Base-by-base conservation (phyloP, 1,284 basidiomycete species). In the Apiotrichum veenhuisii region DNA sequence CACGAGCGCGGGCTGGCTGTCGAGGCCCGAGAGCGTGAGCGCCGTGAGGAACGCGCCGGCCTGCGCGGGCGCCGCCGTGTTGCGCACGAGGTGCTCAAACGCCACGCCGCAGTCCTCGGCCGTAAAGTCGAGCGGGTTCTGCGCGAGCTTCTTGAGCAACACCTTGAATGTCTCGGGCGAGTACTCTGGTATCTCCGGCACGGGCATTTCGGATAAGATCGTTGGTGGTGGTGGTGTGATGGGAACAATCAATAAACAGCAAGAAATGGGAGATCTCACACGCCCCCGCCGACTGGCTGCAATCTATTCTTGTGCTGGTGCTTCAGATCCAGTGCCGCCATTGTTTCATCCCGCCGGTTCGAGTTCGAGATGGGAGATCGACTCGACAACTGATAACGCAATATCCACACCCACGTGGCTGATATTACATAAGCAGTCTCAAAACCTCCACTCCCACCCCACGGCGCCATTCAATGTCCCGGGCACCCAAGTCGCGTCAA, bases 11-110 rank as follows among this genome's bases (percentile, higher is more conserved):
- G 88, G 83, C n/a, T 84, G 79, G 30, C 83, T 75, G 62, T 93
- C 91, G 27, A 91, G 78, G 30, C 84, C 84, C 50, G 87, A 84
- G 55, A 91, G 80, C 62, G 91, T 89, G 52, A 90, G 77, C 5
- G 89, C 89, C 0, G 88, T 87, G 44, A 94, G 78, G 74, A 93
- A 91, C 0, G 90, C 85, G 23, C 90, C 89, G 49, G 90, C 84
- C 71, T 93, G 88, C 0, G 56, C 36, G 33, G 48, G 50, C 3
- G 59, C 53, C 10, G 54, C 55, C 23, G 52, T 45, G 37, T 58
- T 47, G 43, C 54, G 46, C 18, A 90, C 86, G 50, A 93, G 78
- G 74, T 89, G 87, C 61, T 86, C 79, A 55, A 93, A 83, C 9
- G 88, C 84, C 23, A 79, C 65, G 51, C 82, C 83, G 57, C 91